Percentiles rank a stretch among this genome's conserved stretches.
Conservation (phyloP, 139 green algal species). For the Ettlia oleoabundans region DNA sequence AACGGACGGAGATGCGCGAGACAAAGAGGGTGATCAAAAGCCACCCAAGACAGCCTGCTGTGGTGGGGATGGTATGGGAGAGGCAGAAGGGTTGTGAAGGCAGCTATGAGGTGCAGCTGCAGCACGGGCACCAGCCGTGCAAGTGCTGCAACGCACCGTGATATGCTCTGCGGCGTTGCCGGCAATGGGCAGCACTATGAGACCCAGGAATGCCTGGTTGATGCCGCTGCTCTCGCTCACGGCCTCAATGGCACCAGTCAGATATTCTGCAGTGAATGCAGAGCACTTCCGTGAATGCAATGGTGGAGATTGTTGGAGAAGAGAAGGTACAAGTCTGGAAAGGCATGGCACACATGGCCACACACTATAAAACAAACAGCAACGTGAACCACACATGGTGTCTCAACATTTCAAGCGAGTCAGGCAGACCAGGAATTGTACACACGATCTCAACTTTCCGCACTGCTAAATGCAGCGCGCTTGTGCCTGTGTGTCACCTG, state of each 20-base stretch:
- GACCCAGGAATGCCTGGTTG: slow-evolving; percentile 79
- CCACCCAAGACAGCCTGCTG: too few species aligned
- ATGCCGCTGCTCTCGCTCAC: slow-evolving; percentile 71
- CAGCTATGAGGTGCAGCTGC: background rate
- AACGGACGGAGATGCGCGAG: slow-evolving; percentile 56
- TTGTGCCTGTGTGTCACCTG: slow-evolving; percentile 34
- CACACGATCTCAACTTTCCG: too few species aligned
- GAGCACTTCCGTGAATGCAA: too few species aligned
- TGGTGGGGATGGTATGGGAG: too few species aligned
- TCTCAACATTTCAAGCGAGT: too few species aligned
- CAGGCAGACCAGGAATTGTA: background rate
- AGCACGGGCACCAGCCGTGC: background rate
- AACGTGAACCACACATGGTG: too few species aligned
- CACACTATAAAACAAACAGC: too few species aligned
- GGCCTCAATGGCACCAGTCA: slow-evolving; percentile 80
- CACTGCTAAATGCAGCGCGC: too few species aligned
- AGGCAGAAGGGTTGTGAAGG: background rate
- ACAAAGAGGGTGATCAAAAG: background rate
- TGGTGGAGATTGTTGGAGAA: too few species aligned
- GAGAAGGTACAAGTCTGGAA: too few species aligned
- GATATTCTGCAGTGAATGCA: slow-evolving; percentile 47
- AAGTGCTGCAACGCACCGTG: slow-evolving; percentile 38
- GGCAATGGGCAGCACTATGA: slow-evolving; percentile 87
- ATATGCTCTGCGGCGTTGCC: slow-evolving; percentile 93
- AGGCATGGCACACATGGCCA: too few species aligned